Evolutionary conservation across 2,329 filamentous ascomycete species (phyloP), one percentile per base, ranked within the genome.

Genomic region (Penicillium sumatraense): DNA sequence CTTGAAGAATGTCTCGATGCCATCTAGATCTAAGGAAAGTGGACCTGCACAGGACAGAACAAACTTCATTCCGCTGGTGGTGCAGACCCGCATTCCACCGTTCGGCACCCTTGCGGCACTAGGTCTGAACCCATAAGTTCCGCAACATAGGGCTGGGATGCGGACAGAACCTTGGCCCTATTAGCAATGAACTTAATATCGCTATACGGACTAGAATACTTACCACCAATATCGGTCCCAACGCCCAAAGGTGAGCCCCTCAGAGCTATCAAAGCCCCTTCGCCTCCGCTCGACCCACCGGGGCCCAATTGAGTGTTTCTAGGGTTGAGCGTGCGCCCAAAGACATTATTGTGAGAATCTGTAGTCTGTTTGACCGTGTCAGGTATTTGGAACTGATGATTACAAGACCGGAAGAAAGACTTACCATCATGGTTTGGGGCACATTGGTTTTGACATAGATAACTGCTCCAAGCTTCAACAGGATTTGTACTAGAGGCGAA

Each of bases 241-340:
- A 88, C 76, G 4, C 87, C 87, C 0, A 88, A 52, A 0, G 80
- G 79, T 50, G 82, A 86, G n/a, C 87, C 88, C 13, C 73, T 72
- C 54, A 89, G 80, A 0, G 78, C 74, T 26, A 90, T 79, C 1
- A 90, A 74, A 0, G 87, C 86, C 2, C 82, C 82, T 66, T 90
- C 88, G 42, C 73, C 75, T 14, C 74, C 74, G 13, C 71, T 75
- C 13, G 69, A 72, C 2, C 74, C 74, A 20, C 74, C 74, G 2
- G 72, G 64, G 0, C 66, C 67, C 3, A 75, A 42, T 3, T 44
- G 46, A 1, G 64, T 69, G 47, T 75, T 75, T 52, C 68, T 63
- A 1, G 77, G 77, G 54, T 79, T 79, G 18, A 75, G 56, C 1
- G 72, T 74, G 10, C 75, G 65, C 3, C 76, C 75, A 36, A 77